A percentile compares a stretch with the other conserved stretches of the same genome.
These are phyloP conservation scores for Suillus bovinus DNA, from an alignment of 768 basidiomycete genomes.

Conservation along the genomic window DNA sequence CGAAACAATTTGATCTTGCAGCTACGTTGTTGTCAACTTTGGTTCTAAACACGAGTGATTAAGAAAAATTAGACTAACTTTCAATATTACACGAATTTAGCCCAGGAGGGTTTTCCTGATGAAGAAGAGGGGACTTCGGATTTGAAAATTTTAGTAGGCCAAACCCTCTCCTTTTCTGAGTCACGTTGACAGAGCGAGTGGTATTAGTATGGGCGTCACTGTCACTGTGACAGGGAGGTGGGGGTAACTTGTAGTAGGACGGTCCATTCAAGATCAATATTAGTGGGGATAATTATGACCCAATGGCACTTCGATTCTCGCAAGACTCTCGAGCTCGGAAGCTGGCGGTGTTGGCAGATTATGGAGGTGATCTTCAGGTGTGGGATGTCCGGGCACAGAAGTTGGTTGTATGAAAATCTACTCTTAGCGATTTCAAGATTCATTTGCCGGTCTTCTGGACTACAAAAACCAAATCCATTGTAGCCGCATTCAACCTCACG, in stretches of 20 bases:
- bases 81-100: background rate
- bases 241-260: too few relatives aligned
- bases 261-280: background rate
- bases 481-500: background rate
- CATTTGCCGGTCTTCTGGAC: background rate
- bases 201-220: too few relatives aligned
- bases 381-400: background rate
- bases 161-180: too few relatives aligned
- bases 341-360: background rate
- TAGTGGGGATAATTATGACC: too few relatives aligned
- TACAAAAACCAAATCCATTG: background rate
- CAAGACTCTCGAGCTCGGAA: background rate
- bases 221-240: too few relatives aligned
- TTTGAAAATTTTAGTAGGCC: too few relatives aligned
- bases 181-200: too few relatives aligned
- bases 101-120: background rate
- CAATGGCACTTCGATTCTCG: background rate
- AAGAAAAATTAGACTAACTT: background rate
- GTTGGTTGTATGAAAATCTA: background rate
- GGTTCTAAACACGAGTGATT: background rate
- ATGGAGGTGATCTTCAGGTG: too few relatives aligned
- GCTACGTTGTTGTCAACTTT: background rate
- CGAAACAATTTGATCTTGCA: slow-evolving; percentile 11
- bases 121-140: too few relatives aligned
- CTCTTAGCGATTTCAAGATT: background rate